These are phyloP conservation scores for Pyrrhoderma lamaoense DNA, from an alignment of 1,284 basidiomycete genomes.

Conservation along the genomic window DNA sequence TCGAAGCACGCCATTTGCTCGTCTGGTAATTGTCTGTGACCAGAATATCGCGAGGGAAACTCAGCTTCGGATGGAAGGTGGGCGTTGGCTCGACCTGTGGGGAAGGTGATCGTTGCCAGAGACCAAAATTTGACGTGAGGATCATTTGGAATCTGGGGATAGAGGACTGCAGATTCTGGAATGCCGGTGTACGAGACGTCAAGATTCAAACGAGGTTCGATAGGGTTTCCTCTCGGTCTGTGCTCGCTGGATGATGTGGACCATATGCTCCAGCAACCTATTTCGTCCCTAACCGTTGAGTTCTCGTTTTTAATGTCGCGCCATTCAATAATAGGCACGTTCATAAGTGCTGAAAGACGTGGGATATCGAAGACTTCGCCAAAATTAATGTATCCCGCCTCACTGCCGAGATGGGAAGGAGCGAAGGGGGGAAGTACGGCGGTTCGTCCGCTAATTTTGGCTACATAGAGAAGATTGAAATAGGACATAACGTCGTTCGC, in stretches of 20 bases:
- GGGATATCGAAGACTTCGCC: constrained; percentile 39
- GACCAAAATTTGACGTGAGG: constrained; percentile 40
- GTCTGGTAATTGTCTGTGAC: constrained; percentile 36
- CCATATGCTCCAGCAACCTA: constrained; percentile 56
- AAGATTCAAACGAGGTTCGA: constrained; percentile 40
- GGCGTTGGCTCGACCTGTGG: constrained; percentile 30
- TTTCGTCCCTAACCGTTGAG: constrained; percentile 32
- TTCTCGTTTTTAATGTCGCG: constrained; percentile 31
- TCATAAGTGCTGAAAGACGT: constrained; percentile 30
- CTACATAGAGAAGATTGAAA: constrained; percentile 64
- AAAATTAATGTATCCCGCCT: constrained; percentile 32
- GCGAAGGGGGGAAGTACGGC: constrained; percentile 58
- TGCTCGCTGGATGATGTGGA: constrained; percentile 28
- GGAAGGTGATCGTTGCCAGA: constrained; percentile 38
- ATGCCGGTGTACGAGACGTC: constrained; percentile 44
- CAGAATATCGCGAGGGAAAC: constrained; percentile 23
- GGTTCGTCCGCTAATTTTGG: constrained; percentile 52
- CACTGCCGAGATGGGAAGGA: constrained; percentile 55
- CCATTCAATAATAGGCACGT: constrained; percentile 35
- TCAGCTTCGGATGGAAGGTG: constrained; percentile 27
- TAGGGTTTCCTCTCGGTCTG: constrained; percentile 38
- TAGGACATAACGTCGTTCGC: constrained; percentile 31
- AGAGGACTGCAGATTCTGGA: constrained; percentile 36
- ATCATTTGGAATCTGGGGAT: constrained; percentile 33
- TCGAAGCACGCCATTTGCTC: constrained; percentile 49